Conservation (phyloP, 1,284 basidiomycete genomes). For the Microbotryum lychnidis-dioicae region DNA sequence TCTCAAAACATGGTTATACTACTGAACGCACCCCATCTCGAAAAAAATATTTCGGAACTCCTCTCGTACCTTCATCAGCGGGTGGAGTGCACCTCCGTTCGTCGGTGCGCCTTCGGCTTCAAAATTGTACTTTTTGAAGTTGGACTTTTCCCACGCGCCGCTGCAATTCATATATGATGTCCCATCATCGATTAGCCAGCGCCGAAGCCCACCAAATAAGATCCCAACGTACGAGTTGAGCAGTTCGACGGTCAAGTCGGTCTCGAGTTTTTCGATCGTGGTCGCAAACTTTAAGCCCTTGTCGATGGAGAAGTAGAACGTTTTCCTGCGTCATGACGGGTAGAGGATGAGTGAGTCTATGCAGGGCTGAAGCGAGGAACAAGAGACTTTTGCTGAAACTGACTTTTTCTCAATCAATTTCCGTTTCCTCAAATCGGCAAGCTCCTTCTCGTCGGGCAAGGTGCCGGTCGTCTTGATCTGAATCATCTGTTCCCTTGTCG, state of each 20-base stretch:
- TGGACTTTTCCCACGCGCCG: constrained; percentile 81
- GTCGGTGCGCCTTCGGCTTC: constrained; percentile 88
- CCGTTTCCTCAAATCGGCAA: constrained; percentile 83
- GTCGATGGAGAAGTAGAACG: constrained; percentile 82
- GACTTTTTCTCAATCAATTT: constrained; percentile 57
- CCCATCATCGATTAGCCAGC: not conserved
- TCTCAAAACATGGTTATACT: not conserved
- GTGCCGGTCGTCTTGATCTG: constrained; percentile 67
- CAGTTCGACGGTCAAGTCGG: constrained; percentile 94
- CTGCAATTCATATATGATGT: constrained; percentile 43
- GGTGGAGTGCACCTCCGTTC: constrained; percentile 84
- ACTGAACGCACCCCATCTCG: constrained; percentile 79
- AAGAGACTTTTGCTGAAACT: constrained; percentile 7
- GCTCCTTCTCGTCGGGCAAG: constrained; percentile 57
- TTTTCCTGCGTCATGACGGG: constrained; percentile 59
- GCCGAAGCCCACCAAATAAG: not conserved
- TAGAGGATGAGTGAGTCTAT: not conserved
- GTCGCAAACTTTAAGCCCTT: constrained; percentile 87
- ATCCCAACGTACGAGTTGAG: constrained; percentile 62
- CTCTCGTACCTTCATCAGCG: constrained; percentile 93
- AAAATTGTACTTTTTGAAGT: constrained; percentile 99
- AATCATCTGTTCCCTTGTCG: constrained; percentile 64
- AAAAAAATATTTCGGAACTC: constrained; percentile 98
- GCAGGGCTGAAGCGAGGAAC: not conserved
- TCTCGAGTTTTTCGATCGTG: constrained; percentile 92